A percentile compares a stretch with the other conserved stretches of the same genome.
phyloP scores from a whole-genome alignment of 179 eudicot genomes.

The Silene noctiflora region DNA sequence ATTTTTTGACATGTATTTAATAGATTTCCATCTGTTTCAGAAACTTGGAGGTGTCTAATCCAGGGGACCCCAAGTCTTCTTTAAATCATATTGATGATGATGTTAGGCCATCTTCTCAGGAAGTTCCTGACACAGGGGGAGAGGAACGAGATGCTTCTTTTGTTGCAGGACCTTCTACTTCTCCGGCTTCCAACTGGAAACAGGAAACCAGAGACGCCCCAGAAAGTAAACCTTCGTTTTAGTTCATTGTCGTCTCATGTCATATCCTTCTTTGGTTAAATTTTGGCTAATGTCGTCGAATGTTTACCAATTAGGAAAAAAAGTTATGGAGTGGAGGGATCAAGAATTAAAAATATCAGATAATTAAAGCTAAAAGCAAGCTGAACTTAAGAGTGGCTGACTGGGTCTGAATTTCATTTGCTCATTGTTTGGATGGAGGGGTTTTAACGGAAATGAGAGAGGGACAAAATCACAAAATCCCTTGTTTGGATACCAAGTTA shows the following conservation, averaged over 20 bases:
- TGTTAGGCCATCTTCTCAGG: constrained; percentile 35
- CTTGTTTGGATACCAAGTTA: background rate
- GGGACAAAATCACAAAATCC: background rate
- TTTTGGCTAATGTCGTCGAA: background rate
- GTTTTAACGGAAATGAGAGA: background rate
- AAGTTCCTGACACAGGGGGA: constrained; percentile 36
- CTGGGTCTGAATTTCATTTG: background rate
- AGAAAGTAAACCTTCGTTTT: constrained; percentile 42
- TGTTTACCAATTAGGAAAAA: background rate
- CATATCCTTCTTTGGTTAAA: background rate
- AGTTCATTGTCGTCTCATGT: background rate
- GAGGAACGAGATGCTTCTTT: constrained; percentile 36
- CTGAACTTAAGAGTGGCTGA: background rate
- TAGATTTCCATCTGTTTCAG: constrained; percentile 33
- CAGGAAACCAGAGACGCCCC: constrained; percentile 62
- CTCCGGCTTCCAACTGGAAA: constrained; percentile 47
- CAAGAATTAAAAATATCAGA: background rate
- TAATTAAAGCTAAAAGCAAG: background rate
- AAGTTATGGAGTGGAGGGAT: background rate
- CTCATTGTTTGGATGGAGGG: background rate
- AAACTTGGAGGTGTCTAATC: constrained; percentile 35
- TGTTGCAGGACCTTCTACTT: constrained; percentile 44
- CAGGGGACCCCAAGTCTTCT: constrained; percentile 41
- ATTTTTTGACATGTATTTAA: constrained; percentile 6
- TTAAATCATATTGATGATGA: constrained; percentile 37